Evolutionary conservation across 208 protist species (phyloP).

Genomic region (Leptomonas pyrrhocoris): DNA sequence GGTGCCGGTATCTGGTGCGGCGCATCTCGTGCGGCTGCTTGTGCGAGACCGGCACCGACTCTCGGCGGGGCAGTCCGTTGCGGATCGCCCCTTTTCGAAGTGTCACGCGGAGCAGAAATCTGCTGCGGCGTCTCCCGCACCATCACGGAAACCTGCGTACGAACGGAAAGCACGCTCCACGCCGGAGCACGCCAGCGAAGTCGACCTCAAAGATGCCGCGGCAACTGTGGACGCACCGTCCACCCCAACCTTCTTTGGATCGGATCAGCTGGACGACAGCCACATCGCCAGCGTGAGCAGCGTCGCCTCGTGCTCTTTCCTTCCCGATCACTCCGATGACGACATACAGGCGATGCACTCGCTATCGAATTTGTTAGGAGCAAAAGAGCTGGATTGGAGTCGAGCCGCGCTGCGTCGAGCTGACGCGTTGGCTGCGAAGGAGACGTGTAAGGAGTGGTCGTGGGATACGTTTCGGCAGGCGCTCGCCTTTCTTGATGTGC

Average conservation of each 20-base stretch:
- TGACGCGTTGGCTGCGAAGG: constrained; percentile 5
- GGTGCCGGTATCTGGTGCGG: constrained; percentile 42
- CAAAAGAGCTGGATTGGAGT: constrained; percentile 36
- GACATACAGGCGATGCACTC: constrained; percentile 18
- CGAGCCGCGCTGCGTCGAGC: constrained; percentile 29
- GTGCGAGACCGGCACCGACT: constrained; percentile 44
- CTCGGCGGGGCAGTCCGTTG: not conserved
- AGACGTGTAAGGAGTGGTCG: constrained; percentile 52
- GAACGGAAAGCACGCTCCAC: no score
- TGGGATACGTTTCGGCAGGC: constrained; percentile 56
- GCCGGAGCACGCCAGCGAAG: not conserved
- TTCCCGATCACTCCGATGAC: constrained; percentile 1
- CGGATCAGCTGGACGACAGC: constrained; percentile 17
- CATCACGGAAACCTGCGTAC: not conserved
- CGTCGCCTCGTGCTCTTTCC: constrained; percentile 23
- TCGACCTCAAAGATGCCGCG: no score
- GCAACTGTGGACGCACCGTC: no score
- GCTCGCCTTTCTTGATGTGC: constrained; percentile 58
- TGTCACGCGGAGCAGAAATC: not conserved
- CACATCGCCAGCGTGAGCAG: constrained; percentile 22
- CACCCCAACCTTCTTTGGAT: constrained; percentile 19
- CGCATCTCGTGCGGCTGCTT: constrained; percentile 55
- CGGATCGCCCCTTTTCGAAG: not conserved
- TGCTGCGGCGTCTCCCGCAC: not conserved
- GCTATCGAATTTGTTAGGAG: constrained; percentile 18